phyloP scores from a whole-genome alignment of 495 filamentous ascomycete genomes.

The Penicillium atrosanguineum region DNA sequence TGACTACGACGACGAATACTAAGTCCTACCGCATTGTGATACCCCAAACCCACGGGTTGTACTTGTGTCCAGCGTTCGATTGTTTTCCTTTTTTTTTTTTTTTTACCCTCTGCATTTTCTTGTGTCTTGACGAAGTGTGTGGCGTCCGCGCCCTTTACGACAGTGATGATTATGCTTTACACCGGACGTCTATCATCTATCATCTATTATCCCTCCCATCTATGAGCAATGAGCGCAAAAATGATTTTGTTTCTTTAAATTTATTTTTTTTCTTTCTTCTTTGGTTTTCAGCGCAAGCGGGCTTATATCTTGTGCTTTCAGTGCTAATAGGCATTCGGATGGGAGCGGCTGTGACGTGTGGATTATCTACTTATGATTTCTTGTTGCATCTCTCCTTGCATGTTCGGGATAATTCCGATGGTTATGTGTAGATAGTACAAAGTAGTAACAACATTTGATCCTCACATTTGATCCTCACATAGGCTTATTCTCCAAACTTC shows the following conservation, averaged over 20 bases:
- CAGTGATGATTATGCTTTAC: conserved; percentile 9
- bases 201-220: neutral
- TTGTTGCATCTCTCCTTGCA: conserved; percentile 3
- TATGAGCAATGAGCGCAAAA: conserved; percentile 6
- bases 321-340: conserved; percentile 6
- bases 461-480: neutral
- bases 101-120: conserved; percentile 15
- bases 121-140: conserved; percentile 3
- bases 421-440: neutral
- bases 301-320: neutral
- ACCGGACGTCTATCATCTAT: neutral
- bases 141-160: conserved; percentile 16
- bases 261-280: neutral
- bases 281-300: neutral
- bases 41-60: conserved; percentile 17
- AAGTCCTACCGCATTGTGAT: conserved; percentile 24
- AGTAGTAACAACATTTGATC: neutral
- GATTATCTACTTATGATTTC: neutral
- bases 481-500: too few species aligned
- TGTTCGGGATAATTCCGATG: neutral
- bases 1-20: conserved; percentile 43
- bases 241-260: neutral
- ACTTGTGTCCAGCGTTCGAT: conserved; percentile 15
- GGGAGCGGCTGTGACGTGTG: conserved; percentile 7
- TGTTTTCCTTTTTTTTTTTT: neutral